Percentiles rank a stretch among this genome's conserved stretches.
Conservation (phyloP, 1,284 basidiomycete species). For the Irpex rosettiformis region DNA sequence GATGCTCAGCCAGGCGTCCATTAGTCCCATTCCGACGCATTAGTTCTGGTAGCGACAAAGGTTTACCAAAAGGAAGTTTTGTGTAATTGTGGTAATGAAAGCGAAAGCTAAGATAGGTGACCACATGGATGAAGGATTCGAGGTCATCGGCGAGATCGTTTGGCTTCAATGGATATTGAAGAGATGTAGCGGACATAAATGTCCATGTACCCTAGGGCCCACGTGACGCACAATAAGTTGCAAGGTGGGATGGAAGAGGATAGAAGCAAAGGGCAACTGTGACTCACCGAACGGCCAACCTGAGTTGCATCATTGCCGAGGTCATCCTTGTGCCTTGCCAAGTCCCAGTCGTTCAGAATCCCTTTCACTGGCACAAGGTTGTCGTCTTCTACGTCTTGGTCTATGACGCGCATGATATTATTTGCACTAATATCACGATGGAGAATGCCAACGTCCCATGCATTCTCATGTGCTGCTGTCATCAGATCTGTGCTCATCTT, state of each 20-base stretch:
- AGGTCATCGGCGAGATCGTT: not conserved
- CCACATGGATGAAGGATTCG: not conserved
- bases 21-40: not conserved
- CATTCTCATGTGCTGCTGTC: not conserved
- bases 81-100: not conserved
- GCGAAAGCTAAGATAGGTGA: not conserved
- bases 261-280: no score
- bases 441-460: slow-evolving; percentile 1
- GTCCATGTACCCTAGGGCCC: not conserved
- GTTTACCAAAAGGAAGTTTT: not conserved
- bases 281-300: not conserved
- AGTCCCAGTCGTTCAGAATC: not conserved
- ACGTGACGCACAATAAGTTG: no score
- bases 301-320: not conserved
- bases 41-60: not conserved
- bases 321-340: not conserved
- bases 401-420: slow-evolving; percentile 2
- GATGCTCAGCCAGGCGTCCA: not conserved
- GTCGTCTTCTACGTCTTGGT: not conserved
- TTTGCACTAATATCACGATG: slow-evolving; percentile 6
- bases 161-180: not conserved
- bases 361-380: not conserved
- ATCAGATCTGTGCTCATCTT: not conserved
- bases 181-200: not conserved
- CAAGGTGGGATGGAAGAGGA: no score